Conservation (phyloP, 306 rosid genomes). For the Vigna radiata region DNA sequence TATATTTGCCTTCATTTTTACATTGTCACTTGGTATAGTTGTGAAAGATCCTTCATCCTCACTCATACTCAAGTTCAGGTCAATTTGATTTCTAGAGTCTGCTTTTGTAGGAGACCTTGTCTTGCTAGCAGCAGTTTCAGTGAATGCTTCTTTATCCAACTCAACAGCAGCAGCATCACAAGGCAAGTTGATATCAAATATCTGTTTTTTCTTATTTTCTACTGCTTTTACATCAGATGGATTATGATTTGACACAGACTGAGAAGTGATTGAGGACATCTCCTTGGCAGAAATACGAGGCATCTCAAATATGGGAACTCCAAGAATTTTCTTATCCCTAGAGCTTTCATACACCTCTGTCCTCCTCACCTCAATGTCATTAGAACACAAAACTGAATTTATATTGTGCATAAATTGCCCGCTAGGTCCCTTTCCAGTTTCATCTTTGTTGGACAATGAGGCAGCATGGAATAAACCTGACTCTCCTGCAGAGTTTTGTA, state of each 20-base stretch:
- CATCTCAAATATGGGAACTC: conserved; percentile 70
- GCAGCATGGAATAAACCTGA: conserved; percentile 52
- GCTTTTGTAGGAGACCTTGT: conserved; percentile 50
- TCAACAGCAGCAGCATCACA: conserved; percentile 67
- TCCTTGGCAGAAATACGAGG: conserved; percentile 59
- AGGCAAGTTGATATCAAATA: conserved; percentile 86
- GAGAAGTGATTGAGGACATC: conserved; percentile 54
- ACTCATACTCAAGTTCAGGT: conserved; percentile 74
- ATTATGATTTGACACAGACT: conserved; percentile 48
- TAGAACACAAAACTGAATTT: conserved; percentile 53
- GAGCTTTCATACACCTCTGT: conserved; percentile 54
- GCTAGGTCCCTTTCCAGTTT: conserved; percentile 50
- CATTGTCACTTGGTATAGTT: conserved; percentile 46
- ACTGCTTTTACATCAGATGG: conserved; percentile 46
- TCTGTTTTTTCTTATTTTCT: conserved; percentile 51
- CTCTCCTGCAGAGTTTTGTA: conserved; percentile 52
- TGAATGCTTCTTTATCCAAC: conserved; percentile 48
- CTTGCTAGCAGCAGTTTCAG: conserved; percentile 49
- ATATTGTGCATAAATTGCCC: conserved; percentile 38
- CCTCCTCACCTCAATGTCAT: conserved; percentile 56
- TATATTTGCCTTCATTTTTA: conserved; percentile 54
- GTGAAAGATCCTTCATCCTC: conserved; percentile 75
- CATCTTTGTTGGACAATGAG: conserved; percentile 49
- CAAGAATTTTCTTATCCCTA: conserved; percentile 64
- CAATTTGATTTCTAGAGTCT: conserved; percentile 61